Evolutionary conservation across 2,329 filamentous ascomycete genomes (phyloP), one percentile per base, ranked within the genome.

Genomic region (Leptographium radiaticola): DNA sequence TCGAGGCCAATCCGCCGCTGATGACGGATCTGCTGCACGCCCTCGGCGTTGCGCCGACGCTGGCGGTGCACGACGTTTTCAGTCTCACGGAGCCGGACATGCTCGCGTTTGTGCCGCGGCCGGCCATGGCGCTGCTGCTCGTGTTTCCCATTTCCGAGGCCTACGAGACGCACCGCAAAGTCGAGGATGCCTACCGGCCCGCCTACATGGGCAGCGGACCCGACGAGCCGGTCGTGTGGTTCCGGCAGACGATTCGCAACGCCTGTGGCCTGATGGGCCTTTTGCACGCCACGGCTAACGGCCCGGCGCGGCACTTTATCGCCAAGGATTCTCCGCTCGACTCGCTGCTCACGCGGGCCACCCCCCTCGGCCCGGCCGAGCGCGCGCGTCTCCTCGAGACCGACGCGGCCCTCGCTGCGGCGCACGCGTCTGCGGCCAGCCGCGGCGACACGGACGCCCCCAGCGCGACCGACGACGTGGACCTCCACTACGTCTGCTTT

Each of bases 401-500:
- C 53, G 88, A 86, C 18, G 73, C 81, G 42, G 81, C 78, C 12
- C 76, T 97, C 50, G 90, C 94, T 53, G 74, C 70, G 6, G 90
- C 89, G 8, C 90, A 97, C 70, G 80, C 81, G 48, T 78, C 79
- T 56, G 89, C 89, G 15, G 93, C 91, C 6, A 76, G 76, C 9
- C 72, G 77, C 56, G 91, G 91, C 18, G 88, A 91, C 65, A 95
- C 89, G 1, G 65, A 75, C 13, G 87, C 90, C 1, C 91, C 93
- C 0, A 71, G 78, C 53, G 88, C 89, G 10, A 77, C 82, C n/a
- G 86, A 87, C 62, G 79, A 85, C 60, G 76, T 95, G n/a, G 91
- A 96, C 65, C 74, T 96, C 62, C 93, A 98, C 72, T 97, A 95
- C 66, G 91, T 97, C 48, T 93, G 88, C 64, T 98, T 97, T 68